Base-by-base conservation (phyloP, 1,284 basidiomycete species). In the Cutaneotrichosporon sp. region DNA sequence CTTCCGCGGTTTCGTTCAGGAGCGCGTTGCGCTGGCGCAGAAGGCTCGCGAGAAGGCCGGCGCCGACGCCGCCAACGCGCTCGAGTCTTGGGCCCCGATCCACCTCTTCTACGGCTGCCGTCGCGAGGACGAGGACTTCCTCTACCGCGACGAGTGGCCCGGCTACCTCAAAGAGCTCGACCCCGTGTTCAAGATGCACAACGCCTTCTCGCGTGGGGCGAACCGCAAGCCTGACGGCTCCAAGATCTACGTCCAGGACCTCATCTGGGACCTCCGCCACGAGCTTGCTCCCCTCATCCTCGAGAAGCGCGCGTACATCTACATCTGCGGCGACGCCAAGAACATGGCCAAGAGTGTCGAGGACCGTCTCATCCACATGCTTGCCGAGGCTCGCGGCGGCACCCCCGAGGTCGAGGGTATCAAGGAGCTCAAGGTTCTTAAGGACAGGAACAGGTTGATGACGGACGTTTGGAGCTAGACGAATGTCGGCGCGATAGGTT, bases 1-100 rank as follows among this genome's bases (percentile, higher is more conserved):
- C 18, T 99, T 99, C 91, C 90, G 95, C 64, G 94, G 94, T 1
- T 99, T 99, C 78, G 87, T 99, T 8, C 97, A 99, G 82, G 95
- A 99, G 79, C 91, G 95, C 69, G 89, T 99, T 36, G 93, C 93
- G 13, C 87, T 97, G 49, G 95, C 95, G 16, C 89, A 92, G 66
- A 92, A 92, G 71, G 91, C 94, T 1, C 84, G 91, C 62, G 94
- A 94, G 74, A 97, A 97, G 86, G 92, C 92, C 72, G 92, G 93
- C 4, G 67, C 70, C 1, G 92, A 92, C 72, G 92, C 92, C 4
- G 68, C 71, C 0, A 91, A 95, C 67, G 94, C 91, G 3, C 87
- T 99, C 68, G 87, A 87, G 27, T 94, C 97, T 76, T 99, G 95
- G 95, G 95, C 93, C 53, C 87, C 85, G 61, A 92, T 99, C 77